Base-by-base conservation (phyloP, 805 yeast species). In the Saccharomycopsis olivae region DNA sequence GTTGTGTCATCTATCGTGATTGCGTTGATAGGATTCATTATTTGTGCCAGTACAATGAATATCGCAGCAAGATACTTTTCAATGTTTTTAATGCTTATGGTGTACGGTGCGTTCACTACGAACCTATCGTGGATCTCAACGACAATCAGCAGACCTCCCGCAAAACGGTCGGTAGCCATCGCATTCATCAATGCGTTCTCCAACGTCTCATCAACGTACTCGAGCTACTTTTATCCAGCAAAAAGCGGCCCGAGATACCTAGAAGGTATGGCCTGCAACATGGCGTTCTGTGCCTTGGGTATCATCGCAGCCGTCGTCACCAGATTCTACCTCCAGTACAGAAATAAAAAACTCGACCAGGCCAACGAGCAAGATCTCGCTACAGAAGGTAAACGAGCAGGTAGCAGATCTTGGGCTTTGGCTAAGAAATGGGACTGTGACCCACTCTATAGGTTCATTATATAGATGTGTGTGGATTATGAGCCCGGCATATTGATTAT, bases 61-160 rank as follows among this genome's bases (percentile, higher is more conserved):
- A 67, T 70, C 1, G 79, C 73, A 4, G 77, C 77, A 2, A 57
- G 79, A 40, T 73, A 72, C 48, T 69, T 72, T 47, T 69, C 78
- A 18, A 72, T 74, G 78, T 68, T 73, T 49, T 57, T 71, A 41
- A 67, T 74, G 73, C 66, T 74, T 39, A 65, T 73, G 8, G 53
- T 73, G 20, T 71, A 72, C 50, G 68, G 74, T 52, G 63, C 75
- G 0, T 73, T 69, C 53, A 69, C 74, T 14, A 63, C 68, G 4
- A 67, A 66, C 36, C 56, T 71, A 33, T 60, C 78, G 2, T 73
- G 79, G 75, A 62, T 71, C 59, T 66, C 78, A 2, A 69, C 71
- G 49, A 65, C 70, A 43, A 61, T 67, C 31, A 75, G 78, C 27
- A 60, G 78, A 48, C 79, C 78, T 6, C 75, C 78, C 5, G 59